These are phyloP conservation scores for Thraustochytrium striatum DNA, from an alignment of 352 stramenopile genomes.

Conservation along the genomic window DNA sequence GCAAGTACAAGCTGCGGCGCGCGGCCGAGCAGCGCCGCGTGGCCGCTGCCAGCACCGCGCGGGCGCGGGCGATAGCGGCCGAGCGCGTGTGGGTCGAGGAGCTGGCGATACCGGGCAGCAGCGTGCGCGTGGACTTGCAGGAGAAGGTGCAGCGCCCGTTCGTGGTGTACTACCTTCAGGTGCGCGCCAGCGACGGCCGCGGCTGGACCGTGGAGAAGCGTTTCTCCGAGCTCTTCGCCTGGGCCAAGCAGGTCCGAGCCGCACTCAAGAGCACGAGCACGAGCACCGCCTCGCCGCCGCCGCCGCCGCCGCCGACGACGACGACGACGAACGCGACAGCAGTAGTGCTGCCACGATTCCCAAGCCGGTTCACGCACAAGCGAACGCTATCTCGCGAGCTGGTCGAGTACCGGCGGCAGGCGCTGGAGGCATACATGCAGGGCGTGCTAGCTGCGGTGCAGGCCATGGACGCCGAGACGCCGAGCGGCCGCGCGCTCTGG, in stretches of 20 bases:
- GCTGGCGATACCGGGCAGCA: background rate
- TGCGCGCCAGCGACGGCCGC: background rate
- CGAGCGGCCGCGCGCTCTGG: background rate
- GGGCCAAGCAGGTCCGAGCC: background rate
- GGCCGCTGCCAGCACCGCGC: too few species aligned
- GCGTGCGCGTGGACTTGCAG: slow-evolving; percentile 21
- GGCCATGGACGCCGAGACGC: background rate
- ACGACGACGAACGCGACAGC: too few species aligned
- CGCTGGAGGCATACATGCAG: slow-evolving; percentile 1
- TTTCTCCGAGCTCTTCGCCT: slow-evolving; percentile 9
- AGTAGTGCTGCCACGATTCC: background rate
- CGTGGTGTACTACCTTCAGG: slow-evolving; percentile 10
- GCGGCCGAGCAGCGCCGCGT: too few species aligned
- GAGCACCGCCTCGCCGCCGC: too few species aligned
- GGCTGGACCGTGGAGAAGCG: slow-evolving; percentile 27
- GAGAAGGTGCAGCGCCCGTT: slow-evolving; percentile 23
- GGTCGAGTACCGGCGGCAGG: slow-evolving; percentile 21
- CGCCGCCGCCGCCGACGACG: too few species aligned
- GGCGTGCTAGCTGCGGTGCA: background rate
- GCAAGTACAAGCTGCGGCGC: too few species aligned
- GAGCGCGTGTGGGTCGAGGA: too few species aligned
- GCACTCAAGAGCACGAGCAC: too few species aligned
- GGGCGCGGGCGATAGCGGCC: too few species aligned
- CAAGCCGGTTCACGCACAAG: slow-evolving; percentile 6
- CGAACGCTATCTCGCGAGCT: background rate